These are phyloP conservation scores for Takashimella koratensis DNA, from an alignment of 1,284 basidiomycete species.

Conservation along the genomic window DNA sequence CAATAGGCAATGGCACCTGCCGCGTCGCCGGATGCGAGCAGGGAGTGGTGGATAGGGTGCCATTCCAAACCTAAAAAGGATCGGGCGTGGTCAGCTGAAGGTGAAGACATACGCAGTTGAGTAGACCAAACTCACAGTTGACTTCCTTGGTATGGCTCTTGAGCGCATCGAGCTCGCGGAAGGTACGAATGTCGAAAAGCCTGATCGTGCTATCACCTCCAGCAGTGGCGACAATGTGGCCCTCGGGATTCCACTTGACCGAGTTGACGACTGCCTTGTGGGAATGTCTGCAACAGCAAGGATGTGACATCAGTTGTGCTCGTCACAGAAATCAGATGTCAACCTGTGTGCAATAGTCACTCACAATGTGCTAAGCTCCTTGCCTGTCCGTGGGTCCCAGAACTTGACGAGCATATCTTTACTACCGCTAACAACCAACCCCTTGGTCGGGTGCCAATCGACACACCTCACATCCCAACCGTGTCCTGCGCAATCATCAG, in stretches of 20 bases:
- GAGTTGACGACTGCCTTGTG: conserved; percentile 98
- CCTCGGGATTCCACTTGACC: conserved; percentile 86
- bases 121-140: conserved; percentile 81
- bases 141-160: conserved; percentile 97
- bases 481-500: conserved; percentile 59
- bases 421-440: conserved; percentile 85
- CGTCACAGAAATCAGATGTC: conserved; percentile 7
- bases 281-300: conserved; percentile 74
- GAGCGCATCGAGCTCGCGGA: conserved; percentile 88
- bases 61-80: conserved; percentile 75
- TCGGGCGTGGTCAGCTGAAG: no score
- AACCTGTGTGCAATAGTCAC: conserved; percentile 38
- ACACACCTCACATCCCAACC: conserved; percentile 99
- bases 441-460: conserved; percentile 97
- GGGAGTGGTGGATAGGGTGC: conserved; percentile 84
- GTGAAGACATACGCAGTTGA: no score
- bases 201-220: conserved; percentile 91
- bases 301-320: no score
- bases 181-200: conserved; percentile 96
- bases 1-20: conserved; percentile 91
- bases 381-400: conserved; percentile 92
- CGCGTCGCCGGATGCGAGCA: conserved; percentile 89
- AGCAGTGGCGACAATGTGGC: conserved; percentile 87
- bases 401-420: conserved; percentile 99
- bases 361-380: conserved; percentile 78